phyloP scores from a whole-genome alignment of 352 stramenopile species.

The Achlya hypogyna region DNA sequence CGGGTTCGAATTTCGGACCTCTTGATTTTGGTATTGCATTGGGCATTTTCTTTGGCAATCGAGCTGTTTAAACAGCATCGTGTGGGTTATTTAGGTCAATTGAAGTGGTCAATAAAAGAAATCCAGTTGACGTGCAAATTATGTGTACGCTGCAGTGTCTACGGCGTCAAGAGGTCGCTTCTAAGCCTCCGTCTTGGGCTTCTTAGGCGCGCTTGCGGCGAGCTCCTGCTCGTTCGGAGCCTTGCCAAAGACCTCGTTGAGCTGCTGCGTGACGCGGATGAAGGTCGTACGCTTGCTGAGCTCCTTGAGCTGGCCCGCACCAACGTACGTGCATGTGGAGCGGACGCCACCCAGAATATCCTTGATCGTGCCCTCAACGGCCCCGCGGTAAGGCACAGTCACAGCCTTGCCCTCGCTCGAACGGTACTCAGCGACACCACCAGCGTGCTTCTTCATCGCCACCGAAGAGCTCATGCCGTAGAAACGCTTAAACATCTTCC shows the following conservation, averaged over 20 bases:
- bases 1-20: too few relatives aligned
- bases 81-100: too few relatives aligned
- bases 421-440: slow-evolving; percentile 87
- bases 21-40: too few relatives aligned
- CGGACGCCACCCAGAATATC: slow-evolving; percentile 89
- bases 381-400: slow-evolving; percentile 77
- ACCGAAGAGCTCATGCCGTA: slow-evolving; percentile 90
- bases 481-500: slow-evolving; percentile 82
- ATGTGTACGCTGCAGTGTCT: too few relatives aligned
- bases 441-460: slow-evolving; percentile 89
- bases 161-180: neutral
- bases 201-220: slow-evolving; percentile 7
- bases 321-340: slow-evolving; percentile 90
- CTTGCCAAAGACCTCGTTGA: slow-evolving; percentile 87
- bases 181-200: slow-evolving; percentile 11
- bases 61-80: too few relatives aligned
- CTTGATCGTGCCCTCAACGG: slow-evolving; percentile 68
- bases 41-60: too few relatives aligned
- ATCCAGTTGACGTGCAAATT: too few relatives aligned
- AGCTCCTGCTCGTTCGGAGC: slow-evolving; percentile 67
- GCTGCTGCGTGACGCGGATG: slow-evolving; percentile 86
- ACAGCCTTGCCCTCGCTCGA: slow-evolving; percentile 88
- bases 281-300: slow-evolving; percentile 92
- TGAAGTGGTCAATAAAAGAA: too few relatives aligned
- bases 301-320: slow-evolving; percentile 81